These are phyloP conservation scores for Ustilago loliicola DNA, from an alignment of 1,284 basidiomycete genomes.

Conservation along the genomic window DNA sequence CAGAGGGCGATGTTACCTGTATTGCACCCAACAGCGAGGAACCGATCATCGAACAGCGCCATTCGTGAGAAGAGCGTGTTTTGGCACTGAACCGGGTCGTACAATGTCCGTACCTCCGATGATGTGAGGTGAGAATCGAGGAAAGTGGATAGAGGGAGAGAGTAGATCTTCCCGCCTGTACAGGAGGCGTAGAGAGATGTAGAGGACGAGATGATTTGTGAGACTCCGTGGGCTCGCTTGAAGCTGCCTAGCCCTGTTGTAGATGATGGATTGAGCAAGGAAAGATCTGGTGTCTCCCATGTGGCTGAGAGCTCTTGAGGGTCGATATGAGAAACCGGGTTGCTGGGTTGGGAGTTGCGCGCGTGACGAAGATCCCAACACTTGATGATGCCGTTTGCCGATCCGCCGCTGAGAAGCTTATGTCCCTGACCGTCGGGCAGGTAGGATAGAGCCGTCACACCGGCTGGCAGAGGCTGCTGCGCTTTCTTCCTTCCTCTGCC, in stretches of 20 bases:
- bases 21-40: slow-evolving; percentile 66
- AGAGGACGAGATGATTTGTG: slow-evolving; percentile 54
- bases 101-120: slow-evolving; percentile 39
- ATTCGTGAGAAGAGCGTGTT: slow-evolving; percentile 67
- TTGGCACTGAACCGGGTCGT: slow-evolving; percentile 57
- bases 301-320: not conserved
- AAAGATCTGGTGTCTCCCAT: slow-evolving; percentile 47
- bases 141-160: slow-evolving; percentile 37
- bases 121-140: slow-evolving; percentile 20
- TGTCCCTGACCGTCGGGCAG: slow-evolving; percentile 49
- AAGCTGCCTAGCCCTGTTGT: slow-evolving; percentile 13
- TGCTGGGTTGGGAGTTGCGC: slow-evolving; percentile 7
- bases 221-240: slow-evolving; percentile 63
- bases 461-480: slow-evolving; percentile 29
- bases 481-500: slow-evolving; percentile 19
- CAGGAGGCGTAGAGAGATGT: slow-evolving; percentile 58
- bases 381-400: slow-evolving; percentile 63
- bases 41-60: slow-evolving; percentile 62
- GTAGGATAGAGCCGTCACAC: slow-evolving; percentile 62
- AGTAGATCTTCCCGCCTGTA: slow-evolving; percentile 64
- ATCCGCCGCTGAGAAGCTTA: slow-evolving; percentile 59
- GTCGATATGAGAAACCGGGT: slow-evolving; percentile 20
- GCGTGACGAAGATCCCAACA: slow-evolving; percentile 66
- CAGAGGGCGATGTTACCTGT: slow-evolving; percentile 65
- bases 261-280: slow-evolving; percentile 21